These are phyloP conservation scores for Aristolochia contorta DNA, from an alignment of 164 flowering plant genomes.

Conservation along the genomic window DNA sequence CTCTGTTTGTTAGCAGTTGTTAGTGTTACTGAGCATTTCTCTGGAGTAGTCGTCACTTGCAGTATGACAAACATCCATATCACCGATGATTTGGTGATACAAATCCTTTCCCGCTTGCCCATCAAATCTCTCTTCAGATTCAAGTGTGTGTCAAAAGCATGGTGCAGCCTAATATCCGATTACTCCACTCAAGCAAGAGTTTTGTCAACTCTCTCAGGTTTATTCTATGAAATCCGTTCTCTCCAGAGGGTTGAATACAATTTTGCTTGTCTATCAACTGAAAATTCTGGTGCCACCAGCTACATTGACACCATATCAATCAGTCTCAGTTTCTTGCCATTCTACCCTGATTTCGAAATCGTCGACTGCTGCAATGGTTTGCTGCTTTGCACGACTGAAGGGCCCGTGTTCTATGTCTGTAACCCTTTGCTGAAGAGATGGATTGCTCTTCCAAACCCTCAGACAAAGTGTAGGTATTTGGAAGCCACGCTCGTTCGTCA, in stretches of 20 bases:
- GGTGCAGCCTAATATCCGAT: not conserved
- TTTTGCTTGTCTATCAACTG: not conserved
- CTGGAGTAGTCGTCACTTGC: not conserved
- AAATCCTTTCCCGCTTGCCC: conserved; percentile 2
- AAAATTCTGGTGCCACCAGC: not conserved
- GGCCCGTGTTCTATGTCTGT: not conserved
- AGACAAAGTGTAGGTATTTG: too few species aligned
- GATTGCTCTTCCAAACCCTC: not conserved
- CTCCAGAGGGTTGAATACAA: not conserved
- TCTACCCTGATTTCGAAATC: not conserved
- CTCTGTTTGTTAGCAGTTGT: too few species aligned
- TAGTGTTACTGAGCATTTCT: too few species aligned
- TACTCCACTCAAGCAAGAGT: too few species aligned
- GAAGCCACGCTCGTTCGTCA: not conserved
- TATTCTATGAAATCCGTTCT: not conserved
- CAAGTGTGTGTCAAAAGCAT: conserved; percentile 1
- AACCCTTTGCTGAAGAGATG: conserved; percentile 5
- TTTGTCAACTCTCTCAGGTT: not conserved
- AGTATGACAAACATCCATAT: not conserved
- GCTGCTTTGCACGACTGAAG: not conserved
- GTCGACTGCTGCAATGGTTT: conserved; percentile 3
- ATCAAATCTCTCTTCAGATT: not conserved
- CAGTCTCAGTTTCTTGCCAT: conserved; percentile 1
- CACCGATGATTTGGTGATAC: not conserved
- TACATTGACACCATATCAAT: not conserved